Evolutionary conservation across 1,284 basidiomycete genomes (phyloP), one percentile per base, ranked within the genome.

Genomic region (Leccinum pallidistipes): DNA sequence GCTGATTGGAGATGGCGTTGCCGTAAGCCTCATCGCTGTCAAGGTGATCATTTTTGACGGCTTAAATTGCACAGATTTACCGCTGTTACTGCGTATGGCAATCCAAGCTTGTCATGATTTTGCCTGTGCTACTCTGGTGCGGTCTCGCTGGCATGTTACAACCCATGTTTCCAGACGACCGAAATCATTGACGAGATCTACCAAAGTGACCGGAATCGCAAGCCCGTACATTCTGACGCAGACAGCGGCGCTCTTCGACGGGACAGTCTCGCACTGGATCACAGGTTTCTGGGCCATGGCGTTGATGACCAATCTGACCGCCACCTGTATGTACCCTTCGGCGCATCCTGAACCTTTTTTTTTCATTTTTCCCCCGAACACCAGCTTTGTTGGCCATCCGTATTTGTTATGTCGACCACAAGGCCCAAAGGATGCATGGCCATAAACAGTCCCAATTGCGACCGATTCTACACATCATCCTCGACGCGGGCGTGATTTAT

Each of bases 61-160:
- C 5, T 52, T n/a, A 1, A 36, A 10, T 2, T 21, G 21, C 14
- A 3, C 21, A 57, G 56, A 18, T 57, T 31, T 47, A 49, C 10
- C 56, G 56, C 9, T 57, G 56, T 49, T 57, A 57, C 14, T 10
- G 21, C 4, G 32, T 49, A 57, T 57, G 56, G 56, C n/a, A 49
- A n/a, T 47, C 27, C 2, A 57, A 57, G 32, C 14, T 27, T 14
- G 9, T 57, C 32, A 49, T 57, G 56, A 49, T 47, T 5, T 21
- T 57, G 4, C 56, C 56, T 36, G 14, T n/a, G 12, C 3, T 57
- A 5, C 21, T 57, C 24, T 57, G 32, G 56, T 50, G 43, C 32
- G 55, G 21, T 29, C 31, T 36, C 12, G 21, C 24, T 11, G 32
- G 56, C 29, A n/a, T 32, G 45, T 50, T 21, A 2, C 8, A 32